These are phyloP conservation scores for Trametes maxima DNA, from an alignment of 768 basidiomycete genomes.

Conservation along the genomic window DNA sequence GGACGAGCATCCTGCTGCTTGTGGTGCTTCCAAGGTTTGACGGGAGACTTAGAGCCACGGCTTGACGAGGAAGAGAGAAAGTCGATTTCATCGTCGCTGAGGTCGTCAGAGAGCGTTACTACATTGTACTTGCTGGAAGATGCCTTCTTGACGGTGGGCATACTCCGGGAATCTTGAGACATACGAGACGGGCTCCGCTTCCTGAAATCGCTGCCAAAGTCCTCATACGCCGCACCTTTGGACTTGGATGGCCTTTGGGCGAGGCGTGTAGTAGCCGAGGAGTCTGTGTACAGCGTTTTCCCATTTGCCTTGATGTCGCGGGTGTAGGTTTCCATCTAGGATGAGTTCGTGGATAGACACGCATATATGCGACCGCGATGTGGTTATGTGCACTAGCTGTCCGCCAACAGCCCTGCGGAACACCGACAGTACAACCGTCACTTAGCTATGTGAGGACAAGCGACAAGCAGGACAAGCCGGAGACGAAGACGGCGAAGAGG, in stretches of 20 bases:
- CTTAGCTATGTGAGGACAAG: no score
- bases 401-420: no score
- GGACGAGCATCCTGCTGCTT: neutral
- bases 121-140: neutral
- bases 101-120: constrained; percentile 1
- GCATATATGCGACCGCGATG: neutral
- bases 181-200: neutral
- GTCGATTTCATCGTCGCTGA: constrained; percentile 28
- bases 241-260: constrained; percentile 1
- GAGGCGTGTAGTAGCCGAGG: constrained; percentile 16
- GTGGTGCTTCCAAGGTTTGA: neutral
- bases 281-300: constrained; percentile 22
- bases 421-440: no score
- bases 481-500: neutral
- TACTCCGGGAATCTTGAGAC: neutral
- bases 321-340: constrained; percentile 12
- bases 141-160: neutral
- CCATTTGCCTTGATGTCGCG: constrained; percentile 17
- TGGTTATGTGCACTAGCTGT: neutral
- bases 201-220: constrained; percentile 28
- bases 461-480: no score
- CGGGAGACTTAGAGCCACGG: constrained; percentile 8
- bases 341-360: neutral
- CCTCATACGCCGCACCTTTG: constrained; percentile 14
- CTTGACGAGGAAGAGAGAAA: constrained; percentile 16